Percentiles rank a stretch among this genome's conserved stretches.
Evolutionary conservation across 306 rosid species (phyloP).

Genomic region (Begonia fuchsioides): DNA sequence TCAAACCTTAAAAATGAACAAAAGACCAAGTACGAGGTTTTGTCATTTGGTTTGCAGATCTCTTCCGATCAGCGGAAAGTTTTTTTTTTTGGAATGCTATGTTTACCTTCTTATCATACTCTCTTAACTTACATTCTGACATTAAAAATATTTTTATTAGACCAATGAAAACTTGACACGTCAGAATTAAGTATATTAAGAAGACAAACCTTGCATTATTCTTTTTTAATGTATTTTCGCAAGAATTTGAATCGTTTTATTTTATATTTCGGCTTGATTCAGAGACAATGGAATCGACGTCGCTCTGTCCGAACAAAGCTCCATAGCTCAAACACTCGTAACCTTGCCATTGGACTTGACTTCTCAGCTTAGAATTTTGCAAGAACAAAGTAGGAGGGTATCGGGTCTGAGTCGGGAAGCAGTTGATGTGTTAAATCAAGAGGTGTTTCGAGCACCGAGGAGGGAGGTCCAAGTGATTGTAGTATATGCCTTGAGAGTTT

Average conservation of each 20-base stretch:
- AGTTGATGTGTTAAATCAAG: slow-evolving; percentile 33
- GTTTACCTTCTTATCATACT: too few species aligned
- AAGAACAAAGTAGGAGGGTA: slow-evolving; percentile 36
- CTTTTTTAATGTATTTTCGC: too few species aligned
- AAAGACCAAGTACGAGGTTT: too few species aligned
- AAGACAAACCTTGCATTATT: too few species aligned
- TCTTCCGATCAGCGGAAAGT: too few species aligned
- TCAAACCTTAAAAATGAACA: background rate
- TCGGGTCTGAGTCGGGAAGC: slow-evolving; percentile 67
- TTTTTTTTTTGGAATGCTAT: too few species aligned
- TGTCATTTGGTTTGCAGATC: too few species aligned
- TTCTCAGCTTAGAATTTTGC: slow-evolving; percentile 27
- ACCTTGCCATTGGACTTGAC: slow-evolving; percentile 23
- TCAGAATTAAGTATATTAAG: too few species aligned
- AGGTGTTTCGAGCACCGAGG: slow-evolving; percentile 26
- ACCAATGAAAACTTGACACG: too few species aligned
- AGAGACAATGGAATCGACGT: slow-evolving; percentile 6
- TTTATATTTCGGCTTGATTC: background rate
- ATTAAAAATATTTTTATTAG: too few species aligned
- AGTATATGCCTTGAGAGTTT: slow-evolving; percentile 79
- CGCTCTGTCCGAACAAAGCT: slow-evolving; percentile 9
- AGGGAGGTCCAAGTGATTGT: slow-evolving; percentile 36
- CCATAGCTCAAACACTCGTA: slow-evolving; percentile 11
- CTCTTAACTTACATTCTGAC: too few species aligned
- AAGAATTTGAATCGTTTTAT: slow-evolving; percentile 6